These are phyloP conservation scores for Globisporangium echinulatum DNA, from an alignment of 352 stramenopile genomes.

Conservation along the genomic window DNA sequence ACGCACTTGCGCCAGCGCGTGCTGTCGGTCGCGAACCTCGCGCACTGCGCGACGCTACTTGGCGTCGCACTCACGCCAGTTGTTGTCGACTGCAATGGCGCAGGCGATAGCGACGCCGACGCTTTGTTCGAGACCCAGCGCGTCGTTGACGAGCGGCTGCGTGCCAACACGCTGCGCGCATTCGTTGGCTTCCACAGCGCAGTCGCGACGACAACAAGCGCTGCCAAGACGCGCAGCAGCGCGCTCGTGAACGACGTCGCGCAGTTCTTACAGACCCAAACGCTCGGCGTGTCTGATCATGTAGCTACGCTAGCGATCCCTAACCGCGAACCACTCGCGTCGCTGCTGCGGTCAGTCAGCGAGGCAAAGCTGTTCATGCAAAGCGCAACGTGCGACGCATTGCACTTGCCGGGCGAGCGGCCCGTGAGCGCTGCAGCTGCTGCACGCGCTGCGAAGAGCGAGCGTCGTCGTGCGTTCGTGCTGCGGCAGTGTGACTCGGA, in stretches of 20 bases:
- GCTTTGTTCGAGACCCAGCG: slow-evolving; percentile 12
- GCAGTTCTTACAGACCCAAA: slow-evolving; percentile 16
- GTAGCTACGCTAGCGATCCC: slow-evolving; percentile 12
- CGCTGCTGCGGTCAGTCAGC: slow-evolving; percentile 29
- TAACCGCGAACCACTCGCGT: slow-evolving; percentile 38
- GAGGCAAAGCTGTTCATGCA: slow-evolving; percentile 55
- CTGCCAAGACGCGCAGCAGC: slow-evolving; percentile 19
- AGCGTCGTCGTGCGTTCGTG: slow-evolving; percentile 18
- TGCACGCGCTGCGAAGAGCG: not conserved
- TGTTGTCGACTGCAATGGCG: slow-evolving; percentile 7
- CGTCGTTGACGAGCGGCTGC: slow-evolving; percentile 30
- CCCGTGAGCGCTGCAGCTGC: slow-evolving; percentile 16
- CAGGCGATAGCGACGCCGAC: not conserved
- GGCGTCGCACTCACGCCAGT: slow-evolving; percentile 18
- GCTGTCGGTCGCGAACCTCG: slow-evolving; percentile 56
- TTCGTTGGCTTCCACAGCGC: slow-evolving; percentile 71
- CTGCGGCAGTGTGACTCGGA: slow-evolving; percentile 55
- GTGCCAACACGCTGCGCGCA: slow-evolving; percentile 56
- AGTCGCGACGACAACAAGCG: slow-evolving; percentile 26
- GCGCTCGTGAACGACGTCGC: slow-evolving; percentile 32
- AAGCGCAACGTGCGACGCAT: slow-evolving; percentile 48
- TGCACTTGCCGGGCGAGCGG: slow-evolving; percentile 47
- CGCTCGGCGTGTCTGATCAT: not conserved
- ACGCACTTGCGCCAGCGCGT: slow-evolving; percentile 50
- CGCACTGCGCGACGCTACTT: slow-evolving; percentile 30